phyloP scores from a whole-genome alignment of 495 filamentous ascomycete species.

The Cladorrhinum samala region DNA sequence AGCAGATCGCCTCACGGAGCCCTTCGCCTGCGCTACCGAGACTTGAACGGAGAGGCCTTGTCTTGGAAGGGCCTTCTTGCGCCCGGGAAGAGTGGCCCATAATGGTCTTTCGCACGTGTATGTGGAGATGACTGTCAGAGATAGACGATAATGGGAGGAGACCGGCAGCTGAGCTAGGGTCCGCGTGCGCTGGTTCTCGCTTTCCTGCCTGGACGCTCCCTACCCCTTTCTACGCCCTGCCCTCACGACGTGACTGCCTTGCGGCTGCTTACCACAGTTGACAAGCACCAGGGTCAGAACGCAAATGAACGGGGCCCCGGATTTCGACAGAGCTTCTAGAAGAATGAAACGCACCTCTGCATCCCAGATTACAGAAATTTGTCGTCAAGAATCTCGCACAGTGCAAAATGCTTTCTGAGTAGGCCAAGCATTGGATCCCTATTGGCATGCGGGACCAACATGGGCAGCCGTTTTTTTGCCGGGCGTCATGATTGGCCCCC shows the following conservation, averaged over 20 bases:
- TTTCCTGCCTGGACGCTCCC: too few relatives aligned
- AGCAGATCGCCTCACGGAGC: constrained; percentile 11
- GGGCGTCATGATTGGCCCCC: constrained; percentile 16
- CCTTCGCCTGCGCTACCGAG: constrained; percentile 2
- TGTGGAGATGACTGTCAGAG: background rate
- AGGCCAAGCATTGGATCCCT: constrained; percentile 9
- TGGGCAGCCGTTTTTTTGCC: constrained; percentile 9
- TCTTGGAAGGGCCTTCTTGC: background rate
- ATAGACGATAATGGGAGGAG: background rate
- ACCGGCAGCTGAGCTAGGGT: background rate
- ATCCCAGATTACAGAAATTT: constrained; percentile 13
- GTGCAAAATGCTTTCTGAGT: constrained; percentile 12
- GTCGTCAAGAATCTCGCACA: constrained; percentile 6
- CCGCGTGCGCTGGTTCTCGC: constrained; percentile 4
- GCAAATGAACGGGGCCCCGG: constrained; percentile 20
- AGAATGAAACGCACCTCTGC: constrained; percentile 21
- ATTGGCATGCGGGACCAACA: constrained; percentile 18
- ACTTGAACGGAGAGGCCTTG: constrained; percentile 1
- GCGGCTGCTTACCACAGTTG: constrained; percentile 9
- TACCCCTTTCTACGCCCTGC: background rate
- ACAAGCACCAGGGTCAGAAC: constrained; percentile 9
- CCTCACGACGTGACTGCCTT: background rate
- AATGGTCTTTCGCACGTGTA: constrained; percentile 4
- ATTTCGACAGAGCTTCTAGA: constrained; percentile 25
- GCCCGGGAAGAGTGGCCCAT: background rate